A percentile compares a stretch with the other conserved stretches of the same genome.
These are phyloP conservation scores for Asterophora lycoperdoides DNA, from an alignment of 768 basidiomycete genomes.

Conservation along the genomic window DNA sequence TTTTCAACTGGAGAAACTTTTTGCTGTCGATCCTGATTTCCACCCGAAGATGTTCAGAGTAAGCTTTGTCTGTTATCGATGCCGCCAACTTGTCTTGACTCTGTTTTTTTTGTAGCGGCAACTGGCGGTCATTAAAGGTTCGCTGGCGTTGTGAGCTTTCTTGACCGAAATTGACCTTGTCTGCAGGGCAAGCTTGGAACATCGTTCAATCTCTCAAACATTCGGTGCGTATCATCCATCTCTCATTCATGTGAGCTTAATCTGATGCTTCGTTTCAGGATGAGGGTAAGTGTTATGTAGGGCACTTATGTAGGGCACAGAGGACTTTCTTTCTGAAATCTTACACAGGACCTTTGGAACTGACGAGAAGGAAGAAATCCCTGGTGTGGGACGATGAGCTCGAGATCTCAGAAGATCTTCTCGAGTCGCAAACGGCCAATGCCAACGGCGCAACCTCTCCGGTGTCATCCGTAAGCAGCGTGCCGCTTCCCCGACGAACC, in stretches of 20 bases:
- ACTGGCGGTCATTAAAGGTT: conserved; percentile 85
- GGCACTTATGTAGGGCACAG: neutral
- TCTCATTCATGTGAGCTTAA: neutral
- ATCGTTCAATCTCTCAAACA: conserved; percentile 82
- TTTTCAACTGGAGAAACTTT: conserved; percentile 68
- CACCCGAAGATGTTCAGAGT: conserved; percentile 88
- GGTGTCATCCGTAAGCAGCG: conserved; percentile 54
- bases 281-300: conserved; percentile 51
- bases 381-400: conserved; percentile 85
- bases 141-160: neutral
- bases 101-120: conserved; percentile 52
- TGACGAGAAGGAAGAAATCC: conserved; percentile 78
- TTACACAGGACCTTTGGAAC: conserved; percentile 73
- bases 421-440: conserved; percentile 28
- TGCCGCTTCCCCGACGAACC: conserved; percentile 51
- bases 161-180: conserved; percentile 2
- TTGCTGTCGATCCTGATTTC: conserved; percentile 80
- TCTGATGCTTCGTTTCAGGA: conserved; percentile 39
- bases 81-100: neutral
- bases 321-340: conserved; percentile 9
- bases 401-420: conserved; percentile 60
- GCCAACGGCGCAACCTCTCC: conserved; percentile 44
- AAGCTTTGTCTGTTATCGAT: conserved; percentile 19
- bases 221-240: conserved; percentile 41
- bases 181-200: conserved; percentile 77